Evolutionary conservation across 2,329 filamentous ascomycete species (phyloP).

Genomic region (Fusarium metavorans): DNA sequence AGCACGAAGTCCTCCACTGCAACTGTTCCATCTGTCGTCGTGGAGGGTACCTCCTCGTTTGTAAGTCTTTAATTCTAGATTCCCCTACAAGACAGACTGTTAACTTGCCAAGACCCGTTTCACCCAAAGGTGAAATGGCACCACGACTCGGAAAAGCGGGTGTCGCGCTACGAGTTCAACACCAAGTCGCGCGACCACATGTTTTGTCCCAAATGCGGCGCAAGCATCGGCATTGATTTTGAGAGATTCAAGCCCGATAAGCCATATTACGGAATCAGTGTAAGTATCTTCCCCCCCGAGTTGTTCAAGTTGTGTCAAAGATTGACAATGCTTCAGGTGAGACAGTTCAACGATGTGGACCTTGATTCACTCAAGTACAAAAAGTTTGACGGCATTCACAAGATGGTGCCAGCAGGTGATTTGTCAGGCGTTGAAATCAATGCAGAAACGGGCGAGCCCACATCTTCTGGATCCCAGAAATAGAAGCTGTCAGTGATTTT

Average conservation of each 20-base stretch:
- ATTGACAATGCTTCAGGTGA: conserved; percentile 48
- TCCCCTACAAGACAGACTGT: background rate
- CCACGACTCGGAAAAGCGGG: conserved; percentile 48
- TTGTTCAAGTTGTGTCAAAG: background rate
- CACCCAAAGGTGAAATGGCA: conserved; percentile 58
- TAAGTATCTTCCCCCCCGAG: conserved; percentile 39
- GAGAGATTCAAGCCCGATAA: conserved; percentile 36
- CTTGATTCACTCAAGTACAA: conserved; percentile 52
- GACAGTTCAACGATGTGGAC: conserved; percentile 56
- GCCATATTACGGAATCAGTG: conserved; percentile 57
- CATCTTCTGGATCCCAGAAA: conserved; percentile 8
- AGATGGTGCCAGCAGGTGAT: conserved; percentile 50
- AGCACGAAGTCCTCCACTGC: conserved; percentile 61
- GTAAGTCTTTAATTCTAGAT: conserved; percentile 38
- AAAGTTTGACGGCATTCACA: conserved; percentile 52
- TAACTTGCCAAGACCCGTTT: conserved; percentile 50
- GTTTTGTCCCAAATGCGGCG: conserved; percentile 61
- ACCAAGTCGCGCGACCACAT: conserved; percentile 61
- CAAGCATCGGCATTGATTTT: conserved; percentile 62
- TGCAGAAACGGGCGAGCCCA: conserved; percentile 12
- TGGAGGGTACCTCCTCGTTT: conserved; percentile 65
- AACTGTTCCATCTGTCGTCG: conserved; percentile 66
- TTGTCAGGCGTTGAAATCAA: conserved; percentile 49
- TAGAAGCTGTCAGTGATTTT: background rate
- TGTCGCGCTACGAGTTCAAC: conserved; percentile 55